These are phyloP conservation scores for Elaeis oleifera DNA, from an alignment of 202 grass and related monocot genomes.

Conservation along the genomic window DNA sequence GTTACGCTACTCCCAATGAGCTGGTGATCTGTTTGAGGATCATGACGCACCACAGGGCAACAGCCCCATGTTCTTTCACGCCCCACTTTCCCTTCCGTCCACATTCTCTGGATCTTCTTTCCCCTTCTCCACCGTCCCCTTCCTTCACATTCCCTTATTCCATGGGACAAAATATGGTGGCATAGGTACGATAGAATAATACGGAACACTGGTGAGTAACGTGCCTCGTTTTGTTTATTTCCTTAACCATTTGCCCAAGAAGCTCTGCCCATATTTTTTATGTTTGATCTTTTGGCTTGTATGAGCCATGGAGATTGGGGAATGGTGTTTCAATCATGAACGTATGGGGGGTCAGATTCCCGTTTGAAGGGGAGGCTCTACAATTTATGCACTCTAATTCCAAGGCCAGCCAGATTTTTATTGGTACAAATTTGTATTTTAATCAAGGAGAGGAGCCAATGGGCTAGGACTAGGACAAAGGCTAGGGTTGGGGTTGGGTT, in stretches of 20 bases:
- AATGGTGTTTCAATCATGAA: conserved; percentile 52
- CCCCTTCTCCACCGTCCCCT: too few relatives aligned
- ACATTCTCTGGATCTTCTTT: conserved; percentile 22
- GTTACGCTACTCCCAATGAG: conserved; percentile 9
- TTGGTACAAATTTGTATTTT: conserved; percentile 6
- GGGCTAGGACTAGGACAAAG: neutral
- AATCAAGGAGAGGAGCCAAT: neutral
- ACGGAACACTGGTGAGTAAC: too few relatives aligned
- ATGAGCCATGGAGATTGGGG: conserved; percentile 19
- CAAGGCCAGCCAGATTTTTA: conserved; percentile 3
- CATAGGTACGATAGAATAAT: too few relatives aligned
- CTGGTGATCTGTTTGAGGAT: conserved; percentile 33
- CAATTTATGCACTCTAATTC: conserved; percentile 29
- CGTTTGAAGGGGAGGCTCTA: conserved; percentile 32
- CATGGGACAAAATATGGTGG: too few relatives aligned
- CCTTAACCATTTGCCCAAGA: conserved; percentile 28
- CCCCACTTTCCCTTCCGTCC: conserved; percentile 1
- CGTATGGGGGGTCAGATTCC: conserved; percentile 29
- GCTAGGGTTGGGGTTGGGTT: neutral
- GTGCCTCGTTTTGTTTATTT: neutral
- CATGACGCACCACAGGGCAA: conserved; percentile 5
- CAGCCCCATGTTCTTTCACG: conserved; percentile 26
- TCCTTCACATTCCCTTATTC: too few relatives aligned
- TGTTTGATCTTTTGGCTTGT: conserved; percentile 25
- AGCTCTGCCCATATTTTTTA: conserved; percentile 30